Base-by-base conservation (phyloP, 2,329 filamentous ascomycete species). In the Diaporthe eres region DNA sequence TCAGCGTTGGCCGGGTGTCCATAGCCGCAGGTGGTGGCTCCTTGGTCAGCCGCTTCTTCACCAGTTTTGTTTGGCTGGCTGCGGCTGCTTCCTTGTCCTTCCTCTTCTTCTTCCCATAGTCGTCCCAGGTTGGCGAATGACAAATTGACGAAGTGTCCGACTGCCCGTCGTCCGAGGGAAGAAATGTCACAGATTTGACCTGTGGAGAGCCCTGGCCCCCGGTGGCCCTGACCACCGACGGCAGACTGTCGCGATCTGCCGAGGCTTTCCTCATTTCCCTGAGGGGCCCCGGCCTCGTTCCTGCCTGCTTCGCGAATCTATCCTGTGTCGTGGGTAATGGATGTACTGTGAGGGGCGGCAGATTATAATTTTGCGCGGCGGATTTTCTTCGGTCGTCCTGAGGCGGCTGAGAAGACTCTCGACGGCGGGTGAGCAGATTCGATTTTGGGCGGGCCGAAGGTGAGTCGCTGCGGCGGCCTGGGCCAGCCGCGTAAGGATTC, bases 51-150 rank as follows among this genome's bases (percentile, higher is more conserved):
- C 81, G 85, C 77, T 82, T 86, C 77, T 83, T 85, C 22, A 82
- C 78, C 9, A 82, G 81, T 74, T 82, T 87, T 75, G 80, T 82
- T 55, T 85, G 83, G 63, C 82, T 83, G n/a, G 71, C 31, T 28
- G n/a, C 39, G 47, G 60, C 42, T 22, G 39, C 84, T 19, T 83
- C 82, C 79, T 88, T 89, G 80, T 88, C 90, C 77, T 90, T 88
- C 79, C 87, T 88, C 78, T 88, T 90, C 78, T 85, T 87, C 28
- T 87, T 86, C 3, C 86, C 86, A 78, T 90, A 90, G 31, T 89
- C 87, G 77, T 91, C 90, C 91, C 91, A 92, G 74, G 87, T 91
- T 2, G 91, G 91, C 1, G 91, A 92, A 74, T 91, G 89, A 77
- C 91, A 92, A 72, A 92, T 90, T 0, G 87, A 88, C 4, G 86